Base-by-base conservation (phyloP, 129 eudicot species). In the Escallonia herrerae region DNA sequence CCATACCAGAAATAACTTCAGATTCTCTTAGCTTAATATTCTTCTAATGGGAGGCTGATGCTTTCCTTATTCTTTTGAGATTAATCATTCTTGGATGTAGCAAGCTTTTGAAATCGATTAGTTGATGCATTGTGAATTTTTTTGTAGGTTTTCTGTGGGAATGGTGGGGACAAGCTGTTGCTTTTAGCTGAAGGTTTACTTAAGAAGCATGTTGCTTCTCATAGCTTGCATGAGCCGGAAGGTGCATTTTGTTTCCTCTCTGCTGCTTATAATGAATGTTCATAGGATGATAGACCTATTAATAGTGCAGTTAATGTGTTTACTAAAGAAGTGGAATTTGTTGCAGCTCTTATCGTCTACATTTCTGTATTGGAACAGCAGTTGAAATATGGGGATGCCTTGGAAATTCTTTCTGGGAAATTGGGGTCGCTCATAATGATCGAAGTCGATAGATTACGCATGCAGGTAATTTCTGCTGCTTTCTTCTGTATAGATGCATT, bases 211-310 rank as follows among this genome's bases (percentile, higher is more conserved):
- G 86, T 88, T 75, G 79, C 82, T 73, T 83, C 95, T 43, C 90
- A 93, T 74, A 84, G 91, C 71, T 83, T 93, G 79, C 98, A 93
- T 75, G 98, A 93, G 74, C 98, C 98, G 52, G 98, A 88, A 88
- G 98, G 98, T 91, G 65, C 68, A 15, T 45, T 74, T 67, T 39
- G 5, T 61, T 65, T 62, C 7, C 46, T 72, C 47, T 45, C 40
- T 44, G 52, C 43, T 12, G 8, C 72, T 22, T 14, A 50, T 50
- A 37, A 3, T 56, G 1, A 22, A 22, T 22, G 33, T 22, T 22
- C 1, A 22, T 22, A 1, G 33, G 33, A n/a, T 22, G 1, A 22
- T 22, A 22, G 33, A 22, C 33, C 33, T 22, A 22, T 56, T 62
- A 13, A 44, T 13, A 38, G 22, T 12, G 15, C 44, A 3, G 44